These are phyloP conservation scores for Rhodotorula mucilaginosa DNA, from an alignment of 1,284 basidiomycete species.

Conservation along the genomic window DNA sequence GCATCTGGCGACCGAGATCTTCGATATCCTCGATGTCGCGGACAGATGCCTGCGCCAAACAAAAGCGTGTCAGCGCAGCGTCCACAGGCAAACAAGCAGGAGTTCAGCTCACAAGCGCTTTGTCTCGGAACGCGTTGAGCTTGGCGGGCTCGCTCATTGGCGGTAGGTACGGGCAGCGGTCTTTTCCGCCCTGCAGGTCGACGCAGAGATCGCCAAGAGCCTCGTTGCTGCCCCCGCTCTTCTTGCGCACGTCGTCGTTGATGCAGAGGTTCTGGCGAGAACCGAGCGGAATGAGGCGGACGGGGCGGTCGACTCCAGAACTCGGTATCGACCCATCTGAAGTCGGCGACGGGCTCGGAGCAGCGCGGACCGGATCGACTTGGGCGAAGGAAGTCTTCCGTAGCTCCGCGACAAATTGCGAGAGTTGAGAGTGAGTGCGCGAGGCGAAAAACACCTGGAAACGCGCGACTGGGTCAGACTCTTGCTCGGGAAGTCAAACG, in stretches of 20 bases:
- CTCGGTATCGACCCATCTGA: not conserved
- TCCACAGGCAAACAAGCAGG: not conserved
- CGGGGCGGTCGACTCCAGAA: constrained; percentile 23
- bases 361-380: no score
- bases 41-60: constrained; percentile 63
- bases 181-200: constrained; percentile 71
- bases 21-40: constrained; percentile 95
- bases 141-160: constrained; percentile 64
- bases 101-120: constrained; percentile 65
- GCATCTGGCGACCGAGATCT: constrained; percentile 61
- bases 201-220: constrained; percentile 90
- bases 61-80: not conserved
- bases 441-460: constrained; percentile 81
- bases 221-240: constrained; percentile 54
- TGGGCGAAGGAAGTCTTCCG: constrained; percentile 61
- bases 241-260: constrained; percentile 69
- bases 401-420: constrained; percentile 85
- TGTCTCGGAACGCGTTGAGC: constrained; percentile 84
- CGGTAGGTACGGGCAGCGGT: constrained; percentile 77
- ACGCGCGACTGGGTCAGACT: not conserved
- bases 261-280: constrained; percentile 94
- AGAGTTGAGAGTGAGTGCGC: constrained; percentile 89
- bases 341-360: not conserved
- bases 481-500: constrained; percentile 29
- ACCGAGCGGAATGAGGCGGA: constrained; percentile 72